Evolutionary conservation across 805 yeast genomes (phyloP), one percentile per base, ranked within the genome.

Genomic region (Starmerella tilneyi): DNA sequence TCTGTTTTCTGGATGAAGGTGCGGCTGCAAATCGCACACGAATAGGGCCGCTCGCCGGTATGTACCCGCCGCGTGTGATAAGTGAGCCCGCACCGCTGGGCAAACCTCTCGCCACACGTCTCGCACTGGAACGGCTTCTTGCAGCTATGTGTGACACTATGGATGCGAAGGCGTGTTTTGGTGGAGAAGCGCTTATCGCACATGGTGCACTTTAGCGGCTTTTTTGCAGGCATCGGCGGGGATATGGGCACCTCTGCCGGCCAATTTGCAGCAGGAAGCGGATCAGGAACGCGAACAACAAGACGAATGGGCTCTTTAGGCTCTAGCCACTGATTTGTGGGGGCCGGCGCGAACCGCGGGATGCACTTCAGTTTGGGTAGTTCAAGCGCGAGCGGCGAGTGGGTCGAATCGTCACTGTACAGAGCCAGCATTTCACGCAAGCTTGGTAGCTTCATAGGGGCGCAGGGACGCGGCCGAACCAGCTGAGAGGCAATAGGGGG

Each of bases 1-100:
- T 36, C 40, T 7, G 40, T 36, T 22, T 36, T 36, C 16, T 36
- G 40, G 20, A 36, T 36, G 16, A 36, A 36, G 19, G 40, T 36
- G 19, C 40, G 24, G 30, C 40, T 24, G 30, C 40, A 36, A n/a
- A 15, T 5, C 5, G 29, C 4, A n/a, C 40, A 36, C 13, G 40
- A 23, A 13, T 36, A 36, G 7, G 40, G 40, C 15, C 40, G 40
- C 30, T 36, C 40, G 6, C 40, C 40, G 1, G 40, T 36, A n/a
- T 36, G 40, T 9, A 36, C 40, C 9, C 40, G 40, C 5, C 40
- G 40, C 30, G 40, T 36, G 15, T 36, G 40, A 17, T 36, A 36
- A 3, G 40, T 36, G 22, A 36, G 40, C 9, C 40, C 40, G 15
- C 40, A 36, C 13, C 40, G 29, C 40, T 36, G 40, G 15, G 40